Conservation (phyloP, 768 basidiomycete genomes). For the Amanita rubescens region DNA sequence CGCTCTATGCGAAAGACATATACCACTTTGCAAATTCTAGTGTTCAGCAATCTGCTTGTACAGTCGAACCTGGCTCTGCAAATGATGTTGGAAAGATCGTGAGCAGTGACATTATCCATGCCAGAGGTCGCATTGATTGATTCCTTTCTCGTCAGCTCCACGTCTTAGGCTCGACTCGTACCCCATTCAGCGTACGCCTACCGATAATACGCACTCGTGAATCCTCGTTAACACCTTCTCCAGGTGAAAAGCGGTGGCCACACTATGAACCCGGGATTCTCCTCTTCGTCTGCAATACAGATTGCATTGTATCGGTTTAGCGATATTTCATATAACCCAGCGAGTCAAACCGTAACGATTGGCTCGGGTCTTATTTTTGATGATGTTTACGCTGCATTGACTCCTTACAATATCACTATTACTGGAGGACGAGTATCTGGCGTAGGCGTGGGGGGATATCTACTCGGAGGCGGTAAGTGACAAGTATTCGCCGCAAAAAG, state of each 20-base stretch:
- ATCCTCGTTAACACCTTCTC: too few species aligned
- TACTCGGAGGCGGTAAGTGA: slow-evolving; percentile 41
- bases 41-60: too few species aligned
- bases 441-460: slow-evolving; percentile 40
- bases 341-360: slow-evolving; percentile 21
- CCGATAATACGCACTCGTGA: neutral
- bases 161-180: neutral
- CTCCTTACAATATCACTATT: slow-evolving; percentile 34
- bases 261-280: slow-evolving; percentile 35
- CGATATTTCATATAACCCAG: slow-evolving; percentile 24
- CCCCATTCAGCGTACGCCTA: slow-evolving; percentile 3
- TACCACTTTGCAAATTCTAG: too few species aligned
- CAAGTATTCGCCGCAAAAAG: too few species aligned
- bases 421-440: slow-evolving; percentile 42
- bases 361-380: slow-evolving; percentile 41
- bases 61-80: too few species aligned
- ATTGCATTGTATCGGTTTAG: slow-evolving; percentile 36
- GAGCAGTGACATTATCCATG: too few species aligned
- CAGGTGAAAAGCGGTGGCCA: slow-evolving; percentile 49
- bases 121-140: too few species aligned
- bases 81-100: too few species aligned
- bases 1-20: too few species aligned
- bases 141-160: too few species aligned
- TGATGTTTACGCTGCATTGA: slow-evolving; percentile 37
- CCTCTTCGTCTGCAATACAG: slow-evolving; percentile 43